Evolutionary conservation across 129 eudicot species (phyloP), one percentile per base, ranked within the genome.

Genomic region (Chrysanthemum makinoi): DNA sequence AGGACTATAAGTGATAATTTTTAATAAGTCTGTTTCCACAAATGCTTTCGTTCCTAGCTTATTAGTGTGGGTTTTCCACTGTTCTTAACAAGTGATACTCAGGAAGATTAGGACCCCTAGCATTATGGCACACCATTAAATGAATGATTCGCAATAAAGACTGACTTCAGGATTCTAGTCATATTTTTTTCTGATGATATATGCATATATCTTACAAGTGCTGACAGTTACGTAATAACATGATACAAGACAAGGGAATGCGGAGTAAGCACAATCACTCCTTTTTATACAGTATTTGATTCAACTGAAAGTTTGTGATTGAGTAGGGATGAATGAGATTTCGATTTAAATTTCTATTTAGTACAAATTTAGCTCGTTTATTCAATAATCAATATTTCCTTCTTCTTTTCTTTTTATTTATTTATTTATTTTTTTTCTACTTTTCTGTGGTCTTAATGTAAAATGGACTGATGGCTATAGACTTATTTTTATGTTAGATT

Each of bases 271-370:
- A 19, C 50, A 46, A 19, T 19, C 56, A 66, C 19, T 66, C 2
- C 18, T 22, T 66, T n/a, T 47, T 1, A 30, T 47, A 22, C 14
- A 12, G 22, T 66, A 18, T 50, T 16, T 47, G 57, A 12, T 46
- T 66, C 18, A 66, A 47, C 5, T 66, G 70, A 20, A 66, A 47
- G 70, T 47, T 66, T 66, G 10, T 47, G 56, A 47, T 47, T 10
- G 57, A 66, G 12, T 57, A 47, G 18, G 55, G 19, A 66, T 13
- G n/a, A n/a, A n/a, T n/a, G 70, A 66, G 70, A 66, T 66, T 66
- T 46, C 10, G 11, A 47, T 19, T 47, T 19, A 6, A 16, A 47
- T 66, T 20, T 66, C 30, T 66, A 11, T 46, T 15, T 1, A 65
- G 70, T 65, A 10, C 44, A 35, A 51, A 51, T 51, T 16, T 51